These are phyloP conservation scores for Liriodendron chinense DNA, from an alignment of 164 flowering plant genomes.

Conservation along the genomic window DNA sequence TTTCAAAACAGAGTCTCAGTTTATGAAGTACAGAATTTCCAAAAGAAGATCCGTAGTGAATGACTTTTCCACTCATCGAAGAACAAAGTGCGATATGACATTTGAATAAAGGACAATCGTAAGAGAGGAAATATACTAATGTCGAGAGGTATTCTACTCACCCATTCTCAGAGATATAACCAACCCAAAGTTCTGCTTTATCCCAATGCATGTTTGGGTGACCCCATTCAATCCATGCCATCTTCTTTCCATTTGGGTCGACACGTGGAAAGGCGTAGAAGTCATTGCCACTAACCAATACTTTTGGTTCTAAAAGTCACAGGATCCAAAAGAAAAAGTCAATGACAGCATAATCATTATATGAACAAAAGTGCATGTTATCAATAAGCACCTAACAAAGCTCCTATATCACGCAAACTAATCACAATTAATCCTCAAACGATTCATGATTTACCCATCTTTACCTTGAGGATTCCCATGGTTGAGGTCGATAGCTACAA, in stretches of 20 bases:
- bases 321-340: conserved; percentile 5
- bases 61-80: background rate
- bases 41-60: background rate
- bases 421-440: background rate
- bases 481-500: conserved; percentile 51
- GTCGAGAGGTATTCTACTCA: conserved; percentile 24
- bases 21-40: background rate
- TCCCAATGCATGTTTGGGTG: conserved; percentile 99
- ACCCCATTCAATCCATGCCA: conserved; percentile 94
- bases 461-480: conserved; percentile 54
- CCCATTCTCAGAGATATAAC: conserved; percentile 81
- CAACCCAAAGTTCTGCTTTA: conserved; percentile 92
- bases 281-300: conserved; percentile 77
- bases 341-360: background rate
- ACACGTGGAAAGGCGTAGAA: conserved; percentile 95
- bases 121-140: background rate
- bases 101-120: background rate
- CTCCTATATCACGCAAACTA: too few species aligned
- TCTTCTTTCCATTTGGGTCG: conserved; percentile 60
- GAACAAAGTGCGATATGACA: background rate
- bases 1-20: background rate
- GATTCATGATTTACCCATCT: background rate
- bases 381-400: too few species aligned
- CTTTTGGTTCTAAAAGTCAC: conserved; percentile 62
- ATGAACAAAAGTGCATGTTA: too few species aligned